Evolutionary conservation across 192 early-diverging fungal genomes (phyloP).

Genomic region (Coemansia sp.): DNA sequence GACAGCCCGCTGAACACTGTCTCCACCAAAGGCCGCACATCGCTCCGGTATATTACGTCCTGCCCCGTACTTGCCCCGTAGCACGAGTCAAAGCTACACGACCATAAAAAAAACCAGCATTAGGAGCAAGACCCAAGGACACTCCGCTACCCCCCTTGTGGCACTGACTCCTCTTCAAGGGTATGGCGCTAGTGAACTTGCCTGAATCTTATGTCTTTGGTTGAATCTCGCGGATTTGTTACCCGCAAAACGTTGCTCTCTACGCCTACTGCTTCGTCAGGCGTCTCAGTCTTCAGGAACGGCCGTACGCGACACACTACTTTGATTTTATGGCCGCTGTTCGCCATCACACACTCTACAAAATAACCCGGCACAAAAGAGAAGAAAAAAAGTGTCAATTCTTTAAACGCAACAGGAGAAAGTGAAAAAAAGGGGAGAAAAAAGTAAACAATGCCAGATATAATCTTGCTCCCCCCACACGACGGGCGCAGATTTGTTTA

Average conservation of each 20-base stretch:
- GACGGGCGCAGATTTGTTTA: too few relatives aligned
- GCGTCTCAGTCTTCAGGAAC: slow-evolving; percentile 50
- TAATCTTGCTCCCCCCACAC: too few relatives aligned
- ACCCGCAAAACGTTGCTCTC: slow-evolving; percentile 44
- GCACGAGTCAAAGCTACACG: slow-evolving; percentile 50
- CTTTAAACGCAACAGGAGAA: not conserved
- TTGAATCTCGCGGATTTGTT: slow-evolving; percentile 51
- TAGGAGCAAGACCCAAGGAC: too few relatives aligned
- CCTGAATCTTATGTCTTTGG: slow-evolving; percentile 46
- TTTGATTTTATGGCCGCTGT: slow-evolving; percentile 47
- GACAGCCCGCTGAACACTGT: slow-evolving; percentile 53
- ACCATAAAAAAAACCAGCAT: not conserved
- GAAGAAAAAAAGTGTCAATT: slow-evolving; percentile 6
- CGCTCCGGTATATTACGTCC: slow-evolving; percentile 46
- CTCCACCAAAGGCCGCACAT: slow-evolving; percentile 55
- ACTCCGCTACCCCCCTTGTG: too few relatives aligned
- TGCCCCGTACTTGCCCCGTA: slow-evolving; percentile 45
- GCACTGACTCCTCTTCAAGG: too few relatives aligned
- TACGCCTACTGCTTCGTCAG: slow-evolving; percentile 43
- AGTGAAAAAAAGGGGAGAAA: not conserved
- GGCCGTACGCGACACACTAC: slow-evolving; percentile 59
- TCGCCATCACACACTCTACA: slow-evolving; percentile 6
- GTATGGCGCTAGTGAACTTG: slow-evolving; percentile 6
- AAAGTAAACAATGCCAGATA: slow-evolving; percentile 15
- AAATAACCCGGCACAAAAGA: not conserved